Base-by-base conservation (phyloP, 108 stramenopile genomes). In the Skeletonema costatum region DNA sequence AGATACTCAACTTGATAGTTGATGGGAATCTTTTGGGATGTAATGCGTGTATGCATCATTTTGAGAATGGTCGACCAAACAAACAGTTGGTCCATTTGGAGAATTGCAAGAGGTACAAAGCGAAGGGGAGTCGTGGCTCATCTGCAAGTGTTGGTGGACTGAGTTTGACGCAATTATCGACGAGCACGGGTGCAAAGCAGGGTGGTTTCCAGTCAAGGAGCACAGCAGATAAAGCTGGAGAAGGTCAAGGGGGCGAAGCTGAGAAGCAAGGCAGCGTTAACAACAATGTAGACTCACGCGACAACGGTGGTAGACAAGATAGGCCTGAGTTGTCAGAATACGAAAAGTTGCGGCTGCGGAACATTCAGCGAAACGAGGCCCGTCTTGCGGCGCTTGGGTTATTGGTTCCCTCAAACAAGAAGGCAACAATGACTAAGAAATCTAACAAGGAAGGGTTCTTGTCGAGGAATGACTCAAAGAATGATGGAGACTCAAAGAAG, bases 271-370 rank as follows among this genome's bases (percentile, higher is more conserved):
- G 77, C 19, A 32, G 39, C 4, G 13, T 53, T 2, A 38, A 31
- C 9, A 41, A 44, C 31, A 58, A 46, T 48, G 19, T 50, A 39
- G 51, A 46, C n/a, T 30, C 48, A 35, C n/a, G 30, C 2, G 11
- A 39, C 48, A 29, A 14, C 1, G 13, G 31, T 42, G 51, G 7
- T 8, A 29, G 51, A n/a, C 39, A 70, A 14, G 68, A 60, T 17
- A 50, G 30, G 13, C 75, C 19, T 70, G 46, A 42, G 30, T 41
- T 77, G 32, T 76, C 75, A 19, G 65, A 73, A 17, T 78, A 83
- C 50, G 78, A 83, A 48, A 70, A 44, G n/a, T 59, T 79, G 16
- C 77, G 82, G 13, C 82, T 78, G 25, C 66, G 82, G 7, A 83
- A 83, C 46, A 83, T 83, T 4, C 51, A 74, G 16, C 29, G 82